Conservation (phyloP, 306 rosid genomes). For the Pterocarpus macrocarpus region DNA sequence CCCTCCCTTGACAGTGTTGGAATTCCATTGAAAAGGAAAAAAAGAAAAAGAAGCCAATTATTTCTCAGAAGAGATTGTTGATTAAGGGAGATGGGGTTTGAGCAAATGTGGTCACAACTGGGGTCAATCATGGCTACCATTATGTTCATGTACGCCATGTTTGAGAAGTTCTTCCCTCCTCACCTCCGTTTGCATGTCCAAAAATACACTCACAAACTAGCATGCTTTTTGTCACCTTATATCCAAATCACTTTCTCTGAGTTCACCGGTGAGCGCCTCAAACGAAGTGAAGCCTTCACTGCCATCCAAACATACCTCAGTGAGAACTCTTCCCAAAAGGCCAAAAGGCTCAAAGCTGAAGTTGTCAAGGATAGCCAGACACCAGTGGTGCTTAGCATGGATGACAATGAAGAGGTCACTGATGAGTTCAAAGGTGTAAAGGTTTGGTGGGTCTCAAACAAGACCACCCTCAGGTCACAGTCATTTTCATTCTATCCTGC, state of each 20-base stretch:
- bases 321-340: slow-evolving; percentile 51
- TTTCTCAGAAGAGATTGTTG: too few species aligned
- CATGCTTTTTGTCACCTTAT: slow-evolving; percentile 52
- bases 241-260: slow-evolving; percentile 67
- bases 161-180: slow-evolving; percentile 54
- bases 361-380: slow-evolving; percentile 61
- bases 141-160: slow-evolving; percentile 55
- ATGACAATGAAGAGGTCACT: slow-evolving; percentile 64
- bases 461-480: neutral
- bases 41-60: too few species aligned
- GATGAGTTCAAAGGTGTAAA: slow-evolving; percentile 59
- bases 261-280: slow-evolving; percentile 50
- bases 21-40: too few species aligned
- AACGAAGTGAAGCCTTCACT: slow-evolving; percentile 56
- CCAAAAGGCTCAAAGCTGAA: slow-evolving; percentile 64
- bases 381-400: slow-evolving; percentile 57
- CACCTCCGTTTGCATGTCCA: slow-evolving; percentile 31
- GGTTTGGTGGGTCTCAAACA: slow-evolving; percentile 63
- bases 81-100: neutral
- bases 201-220: slow-evolving; percentile 31
- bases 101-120: slow-evolving; percentile 46
- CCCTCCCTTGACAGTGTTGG: too few species aligned
- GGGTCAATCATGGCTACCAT: slow-evolving; percentile 56
- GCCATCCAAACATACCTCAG: slow-evolving; percentile 60
- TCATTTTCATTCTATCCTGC: slow-evolving; percentile 38